phyloP scores from a whole-genome alignment of 1,139 yeast species.

The Hyphopichia wangnamkhiaoensis region DNA sequence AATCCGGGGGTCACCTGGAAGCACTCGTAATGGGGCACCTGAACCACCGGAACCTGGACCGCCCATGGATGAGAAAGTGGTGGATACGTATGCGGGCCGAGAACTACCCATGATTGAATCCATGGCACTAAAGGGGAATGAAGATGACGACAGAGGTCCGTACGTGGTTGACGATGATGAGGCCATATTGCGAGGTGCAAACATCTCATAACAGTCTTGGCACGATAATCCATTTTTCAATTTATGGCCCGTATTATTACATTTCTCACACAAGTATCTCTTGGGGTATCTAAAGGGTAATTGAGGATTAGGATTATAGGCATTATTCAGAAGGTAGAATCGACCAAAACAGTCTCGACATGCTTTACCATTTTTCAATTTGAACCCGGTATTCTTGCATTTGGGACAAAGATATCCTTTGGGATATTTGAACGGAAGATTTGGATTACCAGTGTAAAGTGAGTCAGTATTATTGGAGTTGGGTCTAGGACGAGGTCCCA shows the following conservation, averaged over 20 bases:
- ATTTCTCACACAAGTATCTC: slow-evolving; percentile 63
- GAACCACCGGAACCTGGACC: slow-evolving; percentile 11
- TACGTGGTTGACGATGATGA: slow-evolving; percentile 6
- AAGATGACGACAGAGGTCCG: slow-evolving; percentile 8
- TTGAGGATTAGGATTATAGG: slow-evolving; percentile 41
- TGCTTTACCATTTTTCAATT: slow-evolving; percentile 26
- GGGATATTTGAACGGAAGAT: slow-evolving; percentile 59
- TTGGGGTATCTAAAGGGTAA: slow-evolving; percentile 58
- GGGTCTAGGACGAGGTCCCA: slow-evolving; percentile 4
- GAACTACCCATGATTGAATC: slow-evolving; percentile 5
- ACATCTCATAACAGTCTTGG: slow-evolving; percentile 68
- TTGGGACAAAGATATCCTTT: slow-evolving; percentile 36
- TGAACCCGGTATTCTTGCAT: slow-evolving; percentile 46
- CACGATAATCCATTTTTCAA: slow-evolving; percentile 65
- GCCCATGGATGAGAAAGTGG: slow-evolving; percentile 5
- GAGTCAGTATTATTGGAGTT: not conserved
- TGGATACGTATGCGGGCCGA: slow-evolving; percentile 7
- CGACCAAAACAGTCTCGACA: slow-evolving; percentile 41
- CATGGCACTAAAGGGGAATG: slow-evolving; percentile 11
- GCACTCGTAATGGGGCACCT: slow-evolving; percentile 46
- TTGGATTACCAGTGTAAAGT: slow-evolving; percentile 30
- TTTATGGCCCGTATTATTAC: slow-evolving; percentile 76
- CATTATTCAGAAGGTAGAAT: slow-evolving; percentile 27
- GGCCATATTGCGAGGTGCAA: slow-evolving; percentile 46
- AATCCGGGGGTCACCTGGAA: slow-evolving; percentile 81